These are phyloP conservation scores for Colletotrichum tanaceti DNA, from an alignment of 2,329 filamentous ascomycete species.

Conservation along the genomic window DNA sequence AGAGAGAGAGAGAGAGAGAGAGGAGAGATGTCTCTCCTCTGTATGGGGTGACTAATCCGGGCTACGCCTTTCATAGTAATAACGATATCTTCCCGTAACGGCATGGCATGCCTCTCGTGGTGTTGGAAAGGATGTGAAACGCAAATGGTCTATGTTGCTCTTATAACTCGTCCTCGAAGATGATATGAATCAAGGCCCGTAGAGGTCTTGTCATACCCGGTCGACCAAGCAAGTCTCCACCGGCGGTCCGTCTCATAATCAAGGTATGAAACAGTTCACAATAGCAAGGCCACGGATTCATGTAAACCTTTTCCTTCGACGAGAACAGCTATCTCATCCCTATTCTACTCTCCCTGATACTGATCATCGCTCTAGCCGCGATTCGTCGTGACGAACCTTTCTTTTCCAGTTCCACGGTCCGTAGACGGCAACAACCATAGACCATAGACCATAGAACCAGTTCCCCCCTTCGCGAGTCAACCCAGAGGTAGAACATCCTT, in stretches of 20 bases:
- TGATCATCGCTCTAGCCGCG: not conserved
- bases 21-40: not conserved
- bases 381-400: not conserved
- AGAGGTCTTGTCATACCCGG: not conserved
- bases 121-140: not conserved
- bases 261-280: not conserved
- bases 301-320: too few relatives aligned
- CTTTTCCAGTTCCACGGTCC: not conserved
- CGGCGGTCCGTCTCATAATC: not conserved
- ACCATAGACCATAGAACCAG: too few relatives aligned
- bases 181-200: too few relatives aligned
- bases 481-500: too few relatives aligned
- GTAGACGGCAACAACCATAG: not conserved
- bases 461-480: too few relatives aligned
- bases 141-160: not conserved
- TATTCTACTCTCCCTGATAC: not conserved
- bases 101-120: too few relatives aligned
- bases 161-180: too few relatives aligned
- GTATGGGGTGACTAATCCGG: not conserved
- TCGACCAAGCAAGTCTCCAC: too few relatives aligned
- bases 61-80: slow-evolving; percentile 17
- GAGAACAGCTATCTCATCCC: not conserved
- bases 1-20: not conserved
- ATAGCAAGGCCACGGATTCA: not conserved
- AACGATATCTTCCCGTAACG: not conserved